A percentile compares a stretch with the other conserved stretches of the same genome.
Evolutionary conservation across 2,329 filamentous ascomycete genomes (phyloP).

Genomic region (Fusarium protoensiforme): DNA sequence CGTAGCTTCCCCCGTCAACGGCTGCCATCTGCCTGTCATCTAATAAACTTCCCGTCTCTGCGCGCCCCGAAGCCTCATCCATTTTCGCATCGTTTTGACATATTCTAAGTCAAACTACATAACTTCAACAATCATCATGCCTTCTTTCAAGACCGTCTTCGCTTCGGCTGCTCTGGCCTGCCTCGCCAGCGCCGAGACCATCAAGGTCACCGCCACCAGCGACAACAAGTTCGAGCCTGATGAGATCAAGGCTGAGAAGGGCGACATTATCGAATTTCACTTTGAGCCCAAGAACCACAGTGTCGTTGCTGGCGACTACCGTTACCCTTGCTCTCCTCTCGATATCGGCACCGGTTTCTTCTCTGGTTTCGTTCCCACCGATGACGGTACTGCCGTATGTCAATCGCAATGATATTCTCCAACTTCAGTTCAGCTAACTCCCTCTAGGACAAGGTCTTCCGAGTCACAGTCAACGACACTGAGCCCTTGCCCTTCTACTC

Average conservation of each 20-base stretch:
- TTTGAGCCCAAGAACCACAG: slow-evolving; percentile 53
- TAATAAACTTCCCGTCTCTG: not conserved
- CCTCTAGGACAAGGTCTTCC: slow-evolving; percentile 49
- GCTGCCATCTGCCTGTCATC: not conserved
- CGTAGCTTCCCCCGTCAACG: not conserved
- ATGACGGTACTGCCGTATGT: slow-evolving; percentile 46
- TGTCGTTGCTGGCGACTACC: slow-evolving; percentile 50
- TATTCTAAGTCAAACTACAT: not conserved
- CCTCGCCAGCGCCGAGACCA: slow-evolving; percentile 45
- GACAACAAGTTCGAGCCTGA: slow-evolving; percentile 50
- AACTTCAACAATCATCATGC: slow-evolving; percentile 36
- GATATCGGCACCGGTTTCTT: slow-evolving; percentile 50
- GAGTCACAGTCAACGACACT: slow-evolving; percentile 47
- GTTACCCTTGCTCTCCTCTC: slow-evolving; percentile 49
- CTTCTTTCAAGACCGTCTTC: slow-evolving; percentile 43
- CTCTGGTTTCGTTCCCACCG: slow-evolving; percentile 48
- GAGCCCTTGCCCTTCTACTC: slow-evolving; percentile 53
- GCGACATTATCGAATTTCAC: slow-evolving; percentile 52
- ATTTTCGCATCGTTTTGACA: not conserved
- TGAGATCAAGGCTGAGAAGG: slow-evolving; percentile 45
- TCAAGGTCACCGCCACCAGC: slow-evolving; percentile 48
- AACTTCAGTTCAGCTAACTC: slow-evolving; percentile 4
- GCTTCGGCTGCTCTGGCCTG: slow-evolving; percentile 37
- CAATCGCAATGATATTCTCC: not conserved
- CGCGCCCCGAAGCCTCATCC: not conserved